Evolutionary conservation across 2,329 filamentous ascomycete species (phyloP).

Genomic region (Colletotrichum destructivum): DNA sequence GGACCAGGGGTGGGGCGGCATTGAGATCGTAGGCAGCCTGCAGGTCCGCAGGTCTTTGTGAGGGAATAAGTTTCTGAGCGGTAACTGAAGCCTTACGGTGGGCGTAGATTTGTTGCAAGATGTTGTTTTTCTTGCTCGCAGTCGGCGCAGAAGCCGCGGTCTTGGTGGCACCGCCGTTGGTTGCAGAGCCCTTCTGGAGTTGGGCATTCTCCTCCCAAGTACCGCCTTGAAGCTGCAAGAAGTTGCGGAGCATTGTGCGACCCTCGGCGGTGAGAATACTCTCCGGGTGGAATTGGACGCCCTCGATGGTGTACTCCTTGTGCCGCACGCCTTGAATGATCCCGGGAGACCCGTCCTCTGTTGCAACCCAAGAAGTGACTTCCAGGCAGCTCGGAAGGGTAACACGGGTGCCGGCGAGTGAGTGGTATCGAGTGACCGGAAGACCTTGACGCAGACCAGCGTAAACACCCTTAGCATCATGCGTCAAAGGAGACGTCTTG

Average conservation of each 20-base stretch:
- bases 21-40: constrained; percentile 90
- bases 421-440: constrained; percentile 95
- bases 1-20: constrained; percentile 86
- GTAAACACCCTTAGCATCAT: constrained; percentile 95
- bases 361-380: constrained; percentile 89
- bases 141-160: constrained; percentile 47
- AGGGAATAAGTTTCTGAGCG: constrained; percentile 87
- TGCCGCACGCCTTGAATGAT: constrained; percentile 98
- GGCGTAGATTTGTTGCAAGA: constrained; percentile 91
- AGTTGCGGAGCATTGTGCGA: constrained; percentile 92
- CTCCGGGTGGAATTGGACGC: constrained; percentile 97
- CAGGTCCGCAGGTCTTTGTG: constrained; percentile 85
- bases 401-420: constrained; percentile 90
- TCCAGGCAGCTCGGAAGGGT: constrained; percentile 90
- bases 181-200: constrained; percentile 61
- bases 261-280: constrained; percentile 95
- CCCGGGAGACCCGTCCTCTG: constrained; percentile 82
- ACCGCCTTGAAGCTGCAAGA: constrained; percentile 87
- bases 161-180: constrained; percentile 47
- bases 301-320: constrained; percentile 91
- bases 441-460: constrained; percentile 83
- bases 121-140: constrained; percentile 79
- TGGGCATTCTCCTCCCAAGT: constrained; percentile 89
- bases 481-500: constrained; percentile 91
- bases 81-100: constrained; percentile 83